Percentiles rank a stretch among this genome's conserved stretches.
phyloP scores from a whole-genome alignment of 2,329 filamentous ascomycete species.

The Chrysoporthe puriensis region DNA sequence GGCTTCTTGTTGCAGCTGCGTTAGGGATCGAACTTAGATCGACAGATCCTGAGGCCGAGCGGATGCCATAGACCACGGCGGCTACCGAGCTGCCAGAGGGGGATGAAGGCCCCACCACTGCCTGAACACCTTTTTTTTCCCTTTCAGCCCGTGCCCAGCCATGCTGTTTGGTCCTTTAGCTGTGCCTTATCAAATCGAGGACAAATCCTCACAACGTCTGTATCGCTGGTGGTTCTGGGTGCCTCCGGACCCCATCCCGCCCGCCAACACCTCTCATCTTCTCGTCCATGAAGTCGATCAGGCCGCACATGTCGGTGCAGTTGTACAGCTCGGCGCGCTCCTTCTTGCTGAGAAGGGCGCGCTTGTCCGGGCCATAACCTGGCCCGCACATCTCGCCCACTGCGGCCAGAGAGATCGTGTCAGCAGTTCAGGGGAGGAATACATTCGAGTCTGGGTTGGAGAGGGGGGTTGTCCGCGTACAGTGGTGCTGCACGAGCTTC shows the following conservation, averaged over 20 bases:
- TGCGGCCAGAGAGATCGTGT: not conserved
- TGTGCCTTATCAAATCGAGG: not conserved
- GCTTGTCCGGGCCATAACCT: constrained; percentile 57
- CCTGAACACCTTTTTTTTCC: not conserved
- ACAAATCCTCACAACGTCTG: not conserved
- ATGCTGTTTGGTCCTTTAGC: not conserved
- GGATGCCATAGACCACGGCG: too few species aligned
- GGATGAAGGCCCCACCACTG: not conserved
- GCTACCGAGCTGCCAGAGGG: not conserved
- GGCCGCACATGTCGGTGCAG: constrained; percentile 57
- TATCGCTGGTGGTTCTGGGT: not conserved
- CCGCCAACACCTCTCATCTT: constrained; percentile 41
- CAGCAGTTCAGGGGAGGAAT: not conserved
- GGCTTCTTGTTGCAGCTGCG: too few species aligned
- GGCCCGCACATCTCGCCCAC: constrained; percentile 68
- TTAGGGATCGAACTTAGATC: not conserved
- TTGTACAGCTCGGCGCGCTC: constrained; percentile 56
- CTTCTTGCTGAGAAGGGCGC: constrained; percentile 56
- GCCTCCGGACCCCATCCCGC: constrained; percentile 31
- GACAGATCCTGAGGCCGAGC: not conserved
- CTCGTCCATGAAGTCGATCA: constrained; percentile 64
- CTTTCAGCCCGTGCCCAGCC: not conserved
- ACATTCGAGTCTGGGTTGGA: too few species aligned
- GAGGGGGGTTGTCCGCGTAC: constrained; percentile 5
- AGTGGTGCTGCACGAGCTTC: constrained; percentile 66